A percentile compares a stretch with the other conserved stretches of the same genome.
These are phyloP conservation scores for Ceratobasidium sp. DNA, from an alignment of 1,284 basidiomycete species.

Conservation along the genomic window DNA sequence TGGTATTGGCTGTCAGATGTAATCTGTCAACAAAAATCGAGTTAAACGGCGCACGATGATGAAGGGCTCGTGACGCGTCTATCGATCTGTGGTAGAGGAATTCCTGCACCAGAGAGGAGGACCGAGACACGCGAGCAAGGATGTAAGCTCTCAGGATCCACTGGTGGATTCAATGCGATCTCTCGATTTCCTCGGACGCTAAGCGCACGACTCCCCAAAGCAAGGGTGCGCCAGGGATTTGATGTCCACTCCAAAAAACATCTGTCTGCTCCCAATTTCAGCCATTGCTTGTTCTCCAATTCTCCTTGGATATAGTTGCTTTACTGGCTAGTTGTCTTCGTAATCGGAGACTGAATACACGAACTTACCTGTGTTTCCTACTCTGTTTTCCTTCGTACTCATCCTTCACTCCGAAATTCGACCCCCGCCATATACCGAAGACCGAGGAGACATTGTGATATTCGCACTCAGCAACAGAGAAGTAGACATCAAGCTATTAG, in stretches of 20 bases:
- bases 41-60: background rate
- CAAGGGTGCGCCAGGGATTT: conserved; percentile 37
- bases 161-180: conserved; percentile 20
- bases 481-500: background rate
- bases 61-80: conserved; percentile 9
- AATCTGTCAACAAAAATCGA: conserved; percentile 20
- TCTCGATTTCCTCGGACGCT: conserved; percentile 29
- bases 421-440: conserved; percentile 37
- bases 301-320: background rate
- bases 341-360: conserved; percentile 33
- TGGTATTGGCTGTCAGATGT: conserved; percentile 2
- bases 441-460: conserved; percentile 15
- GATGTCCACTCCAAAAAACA: background rate
- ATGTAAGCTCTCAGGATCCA: conserved; percentile 24
- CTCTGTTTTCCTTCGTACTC: conserved; percentile 32
- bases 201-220: conserved; percentile 37
- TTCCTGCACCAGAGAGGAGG: conserved; percentile 3
- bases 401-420: conserved; percentile 40
- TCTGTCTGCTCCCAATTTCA: conserved; percentile 34
- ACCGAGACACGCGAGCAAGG: conserved; percentile 19
- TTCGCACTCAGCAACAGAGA: conserved; percentile 31
- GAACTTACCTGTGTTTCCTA: conserved; percentile 29
- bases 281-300: conserved; percentile 1
- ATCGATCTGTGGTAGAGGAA: conserved; percentile 18
- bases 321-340: background rate